Percentiles rank a stretch among this genome's conserved stretches.
Evolutionary conservation across 306 rosid species (phyloP).

Genomic region (Acmispon strigosus): DNA sequence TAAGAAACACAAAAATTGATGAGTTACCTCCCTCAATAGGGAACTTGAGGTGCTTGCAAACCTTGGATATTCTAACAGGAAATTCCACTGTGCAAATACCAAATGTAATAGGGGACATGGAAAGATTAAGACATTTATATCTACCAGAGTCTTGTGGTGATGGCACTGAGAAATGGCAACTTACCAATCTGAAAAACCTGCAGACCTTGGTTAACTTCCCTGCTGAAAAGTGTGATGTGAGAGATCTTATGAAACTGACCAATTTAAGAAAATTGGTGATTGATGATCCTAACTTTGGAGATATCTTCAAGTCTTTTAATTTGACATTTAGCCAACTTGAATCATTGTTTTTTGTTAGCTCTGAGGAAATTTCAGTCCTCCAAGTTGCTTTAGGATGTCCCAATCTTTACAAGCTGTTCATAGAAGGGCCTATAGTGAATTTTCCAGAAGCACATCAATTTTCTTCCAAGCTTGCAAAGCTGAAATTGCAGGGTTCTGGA

Average conservation of each 20-base stretch:
- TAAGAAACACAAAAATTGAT: constrained; percentile 32
- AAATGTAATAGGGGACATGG: constrained; percentile 31
- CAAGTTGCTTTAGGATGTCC: constrained; percentile 35
- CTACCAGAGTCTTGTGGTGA: constrained; percentile 35
- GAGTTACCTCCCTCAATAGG: constrained; percentile 42
- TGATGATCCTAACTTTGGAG: constrained; percentile 31
- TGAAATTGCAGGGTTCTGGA: not conserved
- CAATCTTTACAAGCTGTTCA: constrained; percentile 25
- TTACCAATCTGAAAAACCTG: constrained; percentile 28
- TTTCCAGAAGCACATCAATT: constrained; percentile 20
- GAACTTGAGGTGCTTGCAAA: constrained; percentile 43
- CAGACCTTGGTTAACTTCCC: constrained; percentile 52
- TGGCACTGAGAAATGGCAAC: constrained; percentile 13
- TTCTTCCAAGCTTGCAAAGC: constrained; percentile 32
- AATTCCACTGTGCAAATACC: constrained; percentile 34
- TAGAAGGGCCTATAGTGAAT: constrained; percentile 16
- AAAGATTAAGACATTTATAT: constrained; percentile 39
- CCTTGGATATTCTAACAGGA: constrained; percentile 42
- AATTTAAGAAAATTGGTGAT: constrained; percentile 40
- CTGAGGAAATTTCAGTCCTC: constrained; percentile 23
- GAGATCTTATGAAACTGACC: constrained; percentile 22
- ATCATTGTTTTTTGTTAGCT: constrained; percentile 36
- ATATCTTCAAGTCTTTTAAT: constrained; percentile 19
- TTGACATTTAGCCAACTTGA: constrained; percentile 21
- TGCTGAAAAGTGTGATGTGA: constrained; percentile 24